Percentiles rank a stretch among this genome's conserved stretches.
phyloP scores from a whole-genome alignment of 345 rosid genomes.

The Gossypium sturtianum region DNA sequence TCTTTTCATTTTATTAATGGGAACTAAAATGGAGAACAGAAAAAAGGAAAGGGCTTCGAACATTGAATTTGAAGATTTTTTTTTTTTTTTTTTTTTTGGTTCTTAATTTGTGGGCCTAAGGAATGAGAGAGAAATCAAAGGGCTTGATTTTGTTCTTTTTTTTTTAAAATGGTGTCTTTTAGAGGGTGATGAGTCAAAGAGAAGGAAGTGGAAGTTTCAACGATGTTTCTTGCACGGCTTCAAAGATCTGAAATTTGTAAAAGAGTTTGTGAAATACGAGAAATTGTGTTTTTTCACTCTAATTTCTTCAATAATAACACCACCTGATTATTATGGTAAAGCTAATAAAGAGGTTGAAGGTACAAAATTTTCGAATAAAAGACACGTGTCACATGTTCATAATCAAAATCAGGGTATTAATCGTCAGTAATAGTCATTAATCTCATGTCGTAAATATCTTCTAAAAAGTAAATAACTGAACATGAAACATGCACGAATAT shows the following conservation, averaged over 20 bases:
- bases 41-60: not conserved
- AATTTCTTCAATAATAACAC: too few relatives aligned
- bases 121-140: not conserved
- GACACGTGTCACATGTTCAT: too few relatives aligned
- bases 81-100: too few relatives aligned
- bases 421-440: fast-evolving
- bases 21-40: not conserved
- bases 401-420: too few relatives aligned
- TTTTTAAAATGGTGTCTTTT: not conserved
- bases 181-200: not conserved
- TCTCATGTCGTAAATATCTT: too few relatives aligned
- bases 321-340: too few relatives aligned
- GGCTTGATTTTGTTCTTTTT: not conserved
- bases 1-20: not conserved
- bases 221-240: slow-evolving; percentile 11
- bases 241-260: not conserved
- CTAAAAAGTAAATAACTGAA: too few relatives aligned
- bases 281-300: too few relatives aligned
- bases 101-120: not conserved
- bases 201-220: slow-evolving; percentile 13
- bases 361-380: too few relatives aligned
- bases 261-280: not conserved
- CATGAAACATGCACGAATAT: too few relatives aligned
- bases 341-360: too few relatives aligned
- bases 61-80: not conserved